These are phyloP conservation scores for Cymodocea nodosa DNA, from an alignment of 116 monocot genomes.

Conservation along the genomic window DNA sequence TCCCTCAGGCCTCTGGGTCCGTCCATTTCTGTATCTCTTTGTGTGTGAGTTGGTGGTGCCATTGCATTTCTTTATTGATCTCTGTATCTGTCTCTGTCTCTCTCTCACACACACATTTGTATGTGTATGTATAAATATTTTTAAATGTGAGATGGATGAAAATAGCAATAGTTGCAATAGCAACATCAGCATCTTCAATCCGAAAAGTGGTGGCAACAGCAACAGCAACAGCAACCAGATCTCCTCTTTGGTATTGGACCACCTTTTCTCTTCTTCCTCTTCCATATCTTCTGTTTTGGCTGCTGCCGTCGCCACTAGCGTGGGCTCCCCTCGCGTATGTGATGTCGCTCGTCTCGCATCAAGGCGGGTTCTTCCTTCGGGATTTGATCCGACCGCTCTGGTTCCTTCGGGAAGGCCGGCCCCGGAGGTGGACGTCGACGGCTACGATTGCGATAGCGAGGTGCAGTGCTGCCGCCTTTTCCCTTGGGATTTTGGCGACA, in stretches of 20 bases:
- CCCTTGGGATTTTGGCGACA: neutral
- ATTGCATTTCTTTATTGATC: too few relatives aligned
- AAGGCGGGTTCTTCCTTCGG: neutral
- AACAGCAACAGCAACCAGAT: conserved; percentile 7
- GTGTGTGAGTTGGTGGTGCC: too few relatives aligned
- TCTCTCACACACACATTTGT: too few relatives aligned
- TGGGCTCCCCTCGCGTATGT: neutral
- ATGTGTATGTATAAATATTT: too few relatives aligned
- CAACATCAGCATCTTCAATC: neutral
- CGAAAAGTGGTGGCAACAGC: neutral
- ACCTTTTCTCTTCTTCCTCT: conserved; percentile 1
- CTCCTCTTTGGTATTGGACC: conserved; percentile 5
- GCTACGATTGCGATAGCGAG: conserved; percentile 32
- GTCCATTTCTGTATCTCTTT: too few relatives aligned
- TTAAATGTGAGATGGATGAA: neutral
- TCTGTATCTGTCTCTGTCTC: too few relatives aligned
- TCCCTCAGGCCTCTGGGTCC: too few relatives aligned
- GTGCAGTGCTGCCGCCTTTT: conserved; percentile 10
- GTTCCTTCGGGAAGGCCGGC: neutral
- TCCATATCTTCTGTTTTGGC: neutral
- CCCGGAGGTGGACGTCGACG: conserved; percentile 11
- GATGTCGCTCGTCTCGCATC: too few relatives aligned
- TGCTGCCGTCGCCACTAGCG: neutral
- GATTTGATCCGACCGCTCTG: conserved; percentile 1
- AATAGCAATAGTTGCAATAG: neutral